Evolutionary conservation across 306 rosid genomes (phyloP).

Genomic region (Acacia acuminata): DNA sequence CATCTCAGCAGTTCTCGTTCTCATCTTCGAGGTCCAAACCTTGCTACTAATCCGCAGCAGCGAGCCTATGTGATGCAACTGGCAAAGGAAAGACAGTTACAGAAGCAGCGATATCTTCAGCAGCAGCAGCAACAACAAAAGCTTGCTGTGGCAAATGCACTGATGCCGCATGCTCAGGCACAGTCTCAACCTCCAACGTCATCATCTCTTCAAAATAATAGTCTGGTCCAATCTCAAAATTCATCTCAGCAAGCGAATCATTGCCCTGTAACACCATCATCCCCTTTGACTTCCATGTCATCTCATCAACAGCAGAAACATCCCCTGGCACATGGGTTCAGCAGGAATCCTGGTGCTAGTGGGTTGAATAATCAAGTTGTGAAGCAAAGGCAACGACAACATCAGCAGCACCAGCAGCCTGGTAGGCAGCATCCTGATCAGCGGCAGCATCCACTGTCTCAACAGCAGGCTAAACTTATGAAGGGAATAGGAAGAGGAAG

Average conservation of each 20-base stretch:
- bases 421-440: conserved; percentile 82
- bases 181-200: conserved; percentile 66
- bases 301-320: conserved; percentile 76
- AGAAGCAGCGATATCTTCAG: conserved; percentile 60
- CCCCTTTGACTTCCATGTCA: conserved; percentile 60
- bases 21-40: conserved; percentile 70
- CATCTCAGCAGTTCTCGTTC: conserved; percentile 63
- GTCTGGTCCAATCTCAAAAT: conserved; percentile 60
- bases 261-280: conserved; percentile 52
- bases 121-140: conserved; percentile 41
- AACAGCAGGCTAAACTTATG: conserved; percentile 62
- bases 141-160: conserved; percentile 61
- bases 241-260: conserved; percentile 56
- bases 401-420: conserved; percentile 44
- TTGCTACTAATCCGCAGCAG: conserved; percentile 53
- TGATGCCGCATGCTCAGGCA: conserved; percentile 60
- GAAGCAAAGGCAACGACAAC: conserved; percentile 65
- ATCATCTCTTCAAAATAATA: conserved; percentile 56
- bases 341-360: conserved; percentile 53
- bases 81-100: conserved; percentile 65
- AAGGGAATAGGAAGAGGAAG: conserved; percentile 81
- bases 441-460: conserved; percentile 60
- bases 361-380: conserved; percentile 63
- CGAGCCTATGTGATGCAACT: conserved; percentile 60
- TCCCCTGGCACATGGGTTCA: conserved; percentile 59